Evolutionary conservation across 1,284 basidiomycete genomes (phyloP), one percentile per base, ranked within the genome.

Genomic region (Pseudozyma hubeiensis): DNA sequence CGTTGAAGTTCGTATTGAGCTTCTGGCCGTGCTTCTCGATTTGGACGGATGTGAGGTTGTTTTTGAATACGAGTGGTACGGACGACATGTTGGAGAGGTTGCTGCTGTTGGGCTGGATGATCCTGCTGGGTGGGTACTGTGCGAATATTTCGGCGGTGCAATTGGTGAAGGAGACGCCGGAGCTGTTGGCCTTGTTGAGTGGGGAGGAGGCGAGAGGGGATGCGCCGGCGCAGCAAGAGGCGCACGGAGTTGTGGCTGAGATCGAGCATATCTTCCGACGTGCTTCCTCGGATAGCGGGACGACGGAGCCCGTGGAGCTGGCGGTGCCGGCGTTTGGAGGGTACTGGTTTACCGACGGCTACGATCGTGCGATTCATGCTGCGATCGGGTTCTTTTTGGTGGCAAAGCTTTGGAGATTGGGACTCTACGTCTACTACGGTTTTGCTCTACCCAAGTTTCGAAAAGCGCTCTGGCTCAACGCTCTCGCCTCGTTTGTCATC

Each of bases 81-180:
- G 84, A 85, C 61, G 84, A 84, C 52, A 62, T 84, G 45, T 58
- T 61, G 14, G 81, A 84, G 45, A 64, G 84, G 1, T 1, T 81
- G 14, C 67, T 80, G 52, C 59, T 84, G 31, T 63, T 85, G 5
- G 53, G 73, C 30, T 68, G 77, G 56, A 85, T 85, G 84, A 53
- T 81, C n/a, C 50, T 84, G 19, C 75, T 85, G 2, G 48, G 73
- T 24, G 84, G 84, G 0, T 84, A 81, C 66, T 70, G 75, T 14
- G 78, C 81, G 7, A 85, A 84, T 58, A 69, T 80, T 3, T 66
- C 64, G 0, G 78, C 66, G 10, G 58, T 82, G 5, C 49, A 75
- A 33, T 62, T 83, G 7, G 62, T 66, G 16, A 57, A 55, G n/a
- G 63, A 55, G 0, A 65, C 70, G 5, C 64, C 70, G 5, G 60